These are phyloP conservation scores for Arabidopsis hybrid DNA, from an alignment of 441 rosid genomes.

Conservation along the genomic window DNA sequence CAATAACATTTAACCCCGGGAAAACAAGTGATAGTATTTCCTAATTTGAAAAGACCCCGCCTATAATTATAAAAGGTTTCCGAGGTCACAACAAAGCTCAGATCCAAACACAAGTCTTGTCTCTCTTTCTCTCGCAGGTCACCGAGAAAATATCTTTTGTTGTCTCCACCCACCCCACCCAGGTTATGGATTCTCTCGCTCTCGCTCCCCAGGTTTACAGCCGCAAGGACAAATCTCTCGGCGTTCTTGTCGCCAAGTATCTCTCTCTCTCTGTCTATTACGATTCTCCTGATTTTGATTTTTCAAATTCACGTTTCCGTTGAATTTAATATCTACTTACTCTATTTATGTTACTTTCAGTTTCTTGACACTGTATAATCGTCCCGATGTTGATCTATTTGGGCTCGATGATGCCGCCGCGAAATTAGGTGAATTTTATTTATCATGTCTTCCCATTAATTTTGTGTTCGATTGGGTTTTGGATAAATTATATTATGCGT, in stretches of 20 bases:
- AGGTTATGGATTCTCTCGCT: slow-evolving; percentile 47
- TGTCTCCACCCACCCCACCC: not conserved
- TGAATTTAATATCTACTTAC: not conserved
- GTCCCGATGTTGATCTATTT: slow-evolving; percentile 58
- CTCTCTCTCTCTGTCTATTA: not conserved
- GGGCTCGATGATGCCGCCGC: slow-evolving; percentile 80
- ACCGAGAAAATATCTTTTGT: slow-evolving; percentile 16
- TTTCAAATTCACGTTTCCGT: not conserved
- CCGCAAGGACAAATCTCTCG: slow-evolving; percentile 85
- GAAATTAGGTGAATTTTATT: slow-evolving; percentile 53
- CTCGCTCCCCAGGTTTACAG: slow-evolving; percentile 51
- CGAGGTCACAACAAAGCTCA: slow-evolving; percentile 28
- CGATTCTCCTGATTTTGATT: not conserved
- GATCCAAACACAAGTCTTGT: slow-evolving; percentile 33
- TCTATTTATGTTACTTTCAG: slow-evolving; percentile 40
- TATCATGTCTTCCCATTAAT: not conserved
- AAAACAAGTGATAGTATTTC: not conserved
- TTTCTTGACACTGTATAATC: slow-evolving; percentile 66
- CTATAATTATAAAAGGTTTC: not conserved
- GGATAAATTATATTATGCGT: not conserved
- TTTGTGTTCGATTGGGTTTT: slow-evolving; percentile 4
- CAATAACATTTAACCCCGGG: no score
- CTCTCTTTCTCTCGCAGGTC: not conserved
- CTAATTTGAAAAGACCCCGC: slow-evolving; percentile 43
- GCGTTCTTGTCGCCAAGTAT: slow-evolving; percentile 77